Base-by-base conservation (phyloP, 73 alveolate genomes). In the Uronychia binucleata region DNA sequence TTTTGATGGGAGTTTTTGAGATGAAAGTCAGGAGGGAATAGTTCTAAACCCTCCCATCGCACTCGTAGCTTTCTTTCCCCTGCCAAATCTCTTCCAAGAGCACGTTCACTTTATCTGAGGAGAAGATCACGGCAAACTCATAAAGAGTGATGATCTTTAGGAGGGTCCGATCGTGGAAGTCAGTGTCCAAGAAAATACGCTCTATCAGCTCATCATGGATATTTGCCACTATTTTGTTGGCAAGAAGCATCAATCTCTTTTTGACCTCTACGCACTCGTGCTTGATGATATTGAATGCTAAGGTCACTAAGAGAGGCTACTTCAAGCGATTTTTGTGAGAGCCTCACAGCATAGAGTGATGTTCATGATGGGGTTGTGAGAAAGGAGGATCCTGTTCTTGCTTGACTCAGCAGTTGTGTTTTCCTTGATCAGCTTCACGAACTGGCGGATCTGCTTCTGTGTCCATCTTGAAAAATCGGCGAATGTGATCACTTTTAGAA, bases 271-370 rank as follows among this genome's bases (percentile, higher is more conserved):
- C n/a, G n/a, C n/a, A n/a, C n/a, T n/a, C n/a, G n/a, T n/a, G n/a
- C n/a, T n/a, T n/a, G n/a, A n/a, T n/a, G n/a, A n/a, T n/a, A n/a
- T n/a, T n/a, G n/a, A n/a, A n/a, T n/a, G n/a, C n/a, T n/a, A n/a
- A n/a, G n/a, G n/a, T n/a, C n/a, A n/a, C n/a, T n/a, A n/a, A n/a
- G n/a, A n/a, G n/a, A n/a, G n/a, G n/a, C n/a, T 88, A 82, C 83
- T 81, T 14, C 46, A 34, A 26, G 90, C 94, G 0, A 88, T 88
- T 58, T 82, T 82, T 0, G 87, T 58, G n/a, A 88, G 74, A 75
- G 60, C 74, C 30, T 88, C 94, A 28, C 94, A 82, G n/a, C n/a
- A n/a, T n/a, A n/a, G n/a, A n/a, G n/a, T n/a, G 5, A 85, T 85
- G 30, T 80, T 75, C 60, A 85, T 8, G 32, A 85, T 77, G 11